phyloP scores from a whole-genome alignment of 495 filamentous ascomycete genomes.

The Hypoxylon intermedium region DNA sequence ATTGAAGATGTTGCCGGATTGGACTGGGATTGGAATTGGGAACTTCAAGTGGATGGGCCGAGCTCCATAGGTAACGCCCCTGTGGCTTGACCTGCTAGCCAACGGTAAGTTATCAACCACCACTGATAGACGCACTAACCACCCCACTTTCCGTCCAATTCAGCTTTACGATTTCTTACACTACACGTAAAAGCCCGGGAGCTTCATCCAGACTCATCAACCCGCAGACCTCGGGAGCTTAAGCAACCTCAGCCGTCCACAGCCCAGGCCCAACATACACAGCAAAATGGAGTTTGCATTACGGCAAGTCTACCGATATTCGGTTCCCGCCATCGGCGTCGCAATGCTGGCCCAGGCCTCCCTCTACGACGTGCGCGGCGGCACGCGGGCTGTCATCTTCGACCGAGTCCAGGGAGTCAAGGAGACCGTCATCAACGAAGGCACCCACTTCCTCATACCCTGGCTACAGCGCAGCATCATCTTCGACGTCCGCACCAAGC shows the following conservation, averaged over 20 bases:
- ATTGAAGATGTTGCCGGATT: slow-evolving; percentile 33
- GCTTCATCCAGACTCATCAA: slow-evolving; percentile 12
- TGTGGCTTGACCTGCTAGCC: slow-evolving; percentile 21
- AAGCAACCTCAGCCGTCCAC: background rate
- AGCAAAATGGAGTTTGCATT: slow-evolving; percentile 29
- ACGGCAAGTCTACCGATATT: slow-evolving; percentile 66
- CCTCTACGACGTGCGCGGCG: slow-evolving; percentile 96
- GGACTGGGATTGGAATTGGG: background rate
- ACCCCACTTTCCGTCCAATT: background rate
- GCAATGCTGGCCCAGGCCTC: slow-evolving; percentile 70
- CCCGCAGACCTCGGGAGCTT: background rate
- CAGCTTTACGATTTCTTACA: slow-evolving; percentile 21
- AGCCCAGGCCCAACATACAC: background rate
- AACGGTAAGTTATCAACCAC: slow-evolving; percentile 1
- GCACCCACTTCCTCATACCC: slow-evolving; percentile 94
- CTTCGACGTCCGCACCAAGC: slow-evolving; percentile 98
- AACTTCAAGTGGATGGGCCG: background rate
- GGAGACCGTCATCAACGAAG: slow-evolving; percentile 90
- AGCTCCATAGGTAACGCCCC: slow-evolving; percentile 28
- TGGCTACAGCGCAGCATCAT: slow-evolving; percentile 96
- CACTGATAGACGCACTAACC: background rate
- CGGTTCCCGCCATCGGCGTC: slow-evolving; percentile 72
- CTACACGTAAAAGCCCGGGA: too few species aligned
- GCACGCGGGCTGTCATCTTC: slow-evolving; percentile 96
- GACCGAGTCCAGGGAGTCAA: slow-evolving; percentile 91